Conservation (phyloP, 225 moss, liverwort and hornwort species). For the Anthoceros angustus region DNA sequence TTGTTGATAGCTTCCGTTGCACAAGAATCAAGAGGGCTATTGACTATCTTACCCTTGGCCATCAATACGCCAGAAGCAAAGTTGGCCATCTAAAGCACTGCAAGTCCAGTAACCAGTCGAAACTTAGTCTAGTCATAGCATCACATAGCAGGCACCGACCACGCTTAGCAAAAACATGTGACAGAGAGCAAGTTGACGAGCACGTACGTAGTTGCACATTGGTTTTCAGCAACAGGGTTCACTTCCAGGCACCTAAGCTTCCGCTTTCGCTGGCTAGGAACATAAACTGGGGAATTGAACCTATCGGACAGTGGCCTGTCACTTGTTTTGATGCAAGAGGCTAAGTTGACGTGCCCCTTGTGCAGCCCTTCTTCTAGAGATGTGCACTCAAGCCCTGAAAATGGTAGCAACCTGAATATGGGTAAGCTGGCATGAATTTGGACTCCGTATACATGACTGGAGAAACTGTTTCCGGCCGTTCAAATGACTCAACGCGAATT, state of each 20-base stretch:
- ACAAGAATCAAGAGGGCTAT: no score
- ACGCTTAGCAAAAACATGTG: conserved; percentile 7
- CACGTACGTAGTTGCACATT: conserved; percentile 41
- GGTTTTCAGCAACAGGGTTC: conserved; percentile 43
- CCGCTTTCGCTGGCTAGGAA: conserved; percentile 32
- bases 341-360: conserved; percentile 30
- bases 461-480: no score
- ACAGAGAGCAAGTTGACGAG: no score
- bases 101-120: conserved; percentile 2
- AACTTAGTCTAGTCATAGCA: neutral
- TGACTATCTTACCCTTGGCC: conserved; percentile 43
- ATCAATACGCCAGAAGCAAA: conserved; percentile 90
- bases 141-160: neutral
- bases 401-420: no score
- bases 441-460: no score
- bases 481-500: no score
- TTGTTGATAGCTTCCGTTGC: neutral
- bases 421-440: no score
- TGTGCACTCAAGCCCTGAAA: conserved; percentile 16
- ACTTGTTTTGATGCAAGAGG: conserved; percentile 24
- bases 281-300: conserved; percentile 26
- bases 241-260: conserved; percentile 53
- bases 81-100: conserved; percentile 85
- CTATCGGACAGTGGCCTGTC: conserved; percentile 19
- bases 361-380: conserved; percentile 11